Percentiles rank a stretch among this genome's conserved stretches.
Conservation (phyloP, 139 green algal species). For the Diplosphaera chodatii region DNA sequence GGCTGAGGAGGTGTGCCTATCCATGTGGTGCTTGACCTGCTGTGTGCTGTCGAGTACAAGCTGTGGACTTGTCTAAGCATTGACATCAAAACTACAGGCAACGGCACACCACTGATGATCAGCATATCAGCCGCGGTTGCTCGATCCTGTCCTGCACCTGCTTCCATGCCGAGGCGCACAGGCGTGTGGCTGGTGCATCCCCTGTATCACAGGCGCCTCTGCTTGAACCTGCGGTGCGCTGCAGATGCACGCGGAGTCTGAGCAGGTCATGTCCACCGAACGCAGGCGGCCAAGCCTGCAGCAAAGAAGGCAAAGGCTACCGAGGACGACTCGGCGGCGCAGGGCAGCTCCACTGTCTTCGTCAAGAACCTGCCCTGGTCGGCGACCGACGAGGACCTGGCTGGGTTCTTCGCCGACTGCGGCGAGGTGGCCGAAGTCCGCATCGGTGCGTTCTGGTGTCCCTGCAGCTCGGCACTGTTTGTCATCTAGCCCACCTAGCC, state of each 20-base stretch:
- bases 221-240: too few relatives aligned
- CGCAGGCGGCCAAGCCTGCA: background rate
- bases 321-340: constrained; percentile 19
- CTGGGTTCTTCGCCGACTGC: constrained; percentile 48
- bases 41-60: too few relatives aligned
- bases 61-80: too few relatives aligned
- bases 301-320: constrained; percentile 50
- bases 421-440: constrained; percentile 44
- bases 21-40: background rate
- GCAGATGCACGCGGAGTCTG: too few relatives aligned
- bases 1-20: background rate
- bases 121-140: too few relatives aligned
- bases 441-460: constrained; percentile 30
- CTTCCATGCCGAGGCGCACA: too few relatives aligned
- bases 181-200: too few relatives aligned
- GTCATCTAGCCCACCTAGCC: too few relatives aligned
- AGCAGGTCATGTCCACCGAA: background rate
- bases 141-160: too few relatives aligned
- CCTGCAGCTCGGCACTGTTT: background rate
- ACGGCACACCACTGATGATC: too few relatives aligned
- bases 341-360: constrained; percentile 54
- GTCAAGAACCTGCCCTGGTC: constrained; percentile 65
- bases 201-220: too few relatives aligned
- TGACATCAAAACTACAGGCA: too few relatives aligned
- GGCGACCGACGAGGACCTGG: constrained; percentile 38